Evolutionary conservation across 352 stramenopile species (phyloP), one percentile per base, ranked within the genome.

Genomic region (Bremia lactucae): DNA sequence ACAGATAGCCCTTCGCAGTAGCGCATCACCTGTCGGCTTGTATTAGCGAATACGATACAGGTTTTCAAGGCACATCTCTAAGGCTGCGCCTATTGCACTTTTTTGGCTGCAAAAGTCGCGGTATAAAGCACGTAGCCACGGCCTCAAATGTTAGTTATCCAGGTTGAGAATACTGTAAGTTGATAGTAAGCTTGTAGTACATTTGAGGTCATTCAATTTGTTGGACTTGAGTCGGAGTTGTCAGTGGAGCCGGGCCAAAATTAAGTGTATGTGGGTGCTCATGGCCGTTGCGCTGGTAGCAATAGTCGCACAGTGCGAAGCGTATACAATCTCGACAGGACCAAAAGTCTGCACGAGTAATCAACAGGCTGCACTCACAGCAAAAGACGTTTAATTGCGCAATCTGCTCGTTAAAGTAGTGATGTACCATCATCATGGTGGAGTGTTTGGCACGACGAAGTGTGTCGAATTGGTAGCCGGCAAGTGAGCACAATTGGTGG

Each of bases 401-500:
- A 23, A 87, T 56, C 13, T 64, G 62, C 46, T 87, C 65, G 49
- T 90, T 87, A 42, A 89, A 83, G 57, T 87, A 86, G 40, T 94
- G 82, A 50, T 91, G 77, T 36, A 94, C 48, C 35, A 94, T 72
- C 80, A 94, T 93, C 75, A 92, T 88, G 3, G 80, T 90, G 42
- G 82, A 91, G 63, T 94, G 82, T 52, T 94, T 94, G 39, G 82
- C 82, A 20, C 82, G 82, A 20, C 82, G 79, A 20, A 94, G 53
- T 52, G 79, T 82, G 52, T 94, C 82, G 49, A 93, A 94, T 55
- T 94, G 82, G 52, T 88, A 91, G 41, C 67, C 67, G 7, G 74
- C 64, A 38, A 65, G 62, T 11, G 76, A 76, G 46, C 80, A 89
- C 14, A 92, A 56, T 59, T 92, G 80, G 46, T 92, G 80, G 42